These are phyloP conservation scores for Komagataella phaffii DNA, from an alignment of 805 yeast genomes.

Conservation along the genomic window DNA sequence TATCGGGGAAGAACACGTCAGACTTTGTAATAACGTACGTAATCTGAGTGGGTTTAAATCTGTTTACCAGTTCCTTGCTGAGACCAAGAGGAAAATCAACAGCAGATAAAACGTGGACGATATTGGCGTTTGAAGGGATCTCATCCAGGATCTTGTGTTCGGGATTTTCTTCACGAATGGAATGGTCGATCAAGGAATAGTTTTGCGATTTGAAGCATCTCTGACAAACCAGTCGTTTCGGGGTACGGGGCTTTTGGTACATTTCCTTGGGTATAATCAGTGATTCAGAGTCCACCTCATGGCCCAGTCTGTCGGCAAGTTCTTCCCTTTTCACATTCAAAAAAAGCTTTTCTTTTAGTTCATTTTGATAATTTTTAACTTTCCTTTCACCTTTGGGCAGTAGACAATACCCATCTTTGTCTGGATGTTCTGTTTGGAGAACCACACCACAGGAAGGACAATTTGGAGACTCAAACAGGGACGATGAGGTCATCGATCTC, in stretches of 20 bases:
- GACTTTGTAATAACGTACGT: constrained; percentile 27
- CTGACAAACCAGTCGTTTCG: constrained; percentile 25
- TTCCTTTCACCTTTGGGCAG: background rate
- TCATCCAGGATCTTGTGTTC: constrained; percentile 16
- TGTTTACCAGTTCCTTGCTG: constrained; percentile 20
- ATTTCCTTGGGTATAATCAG: constrained; percentile 1
- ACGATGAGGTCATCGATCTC: background rate
- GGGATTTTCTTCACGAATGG: constrained; percentile 19
- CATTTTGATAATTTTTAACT: background rate
- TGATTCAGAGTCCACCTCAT: background rate
- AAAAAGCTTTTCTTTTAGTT: constrained; percentile 25
- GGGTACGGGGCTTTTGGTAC: background rate
- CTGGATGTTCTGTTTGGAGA: constrained; percentile 27
- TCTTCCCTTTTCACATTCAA: constrained; percentile 3
- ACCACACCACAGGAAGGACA: constrained; percentile 49
- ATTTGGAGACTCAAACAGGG: background rate
- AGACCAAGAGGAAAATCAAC: constrained; percentile 62
- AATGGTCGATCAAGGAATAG: constrained; percentile 23
- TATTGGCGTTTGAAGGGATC: constrained; percentile 29
- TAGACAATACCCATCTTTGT: constrained; percentile 28
- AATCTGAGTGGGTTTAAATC: constrained; percentile 20
- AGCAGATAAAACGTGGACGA: constrained; percentile 53
- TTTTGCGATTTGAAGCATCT: constrained; percentile 42
- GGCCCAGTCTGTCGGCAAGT: background rate
- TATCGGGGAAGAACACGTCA: constrained; percentile 18